Base-by-base conservation (phyloP, 2,329 filamentous ascomycete genomes). In the Fusarium compactum region DNA sequence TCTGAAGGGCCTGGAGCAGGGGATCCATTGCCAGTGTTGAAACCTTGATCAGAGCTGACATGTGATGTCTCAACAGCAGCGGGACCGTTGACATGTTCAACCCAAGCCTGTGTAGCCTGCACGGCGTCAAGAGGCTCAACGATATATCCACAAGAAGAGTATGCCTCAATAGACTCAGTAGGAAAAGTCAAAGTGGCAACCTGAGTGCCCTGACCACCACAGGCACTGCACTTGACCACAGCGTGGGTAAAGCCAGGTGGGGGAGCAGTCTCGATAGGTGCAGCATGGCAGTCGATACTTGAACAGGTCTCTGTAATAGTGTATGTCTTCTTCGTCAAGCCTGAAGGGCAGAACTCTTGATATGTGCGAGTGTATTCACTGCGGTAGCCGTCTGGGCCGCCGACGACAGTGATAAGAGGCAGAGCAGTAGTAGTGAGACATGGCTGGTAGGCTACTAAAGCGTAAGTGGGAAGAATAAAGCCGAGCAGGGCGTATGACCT, bases 171-270 rank as follows among this genome's bases (percentile, higher is more conserved):
- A 24, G 61, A 65, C 18, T 65, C 22, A 2, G 11, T 27, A 3
- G 62, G 62, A 4, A 65, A 65, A 2, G 62, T 65, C 29, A 65
- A 22, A 2, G 60, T 65, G 6, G 61, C 62, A 0, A 65, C 32
- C 1, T 65, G 56, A 0, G 53, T 59, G 1, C 53, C 62, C 4
- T 47, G 12, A 0, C 46, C 46, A n/a, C 61, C 62, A 3, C 62
- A 65, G 0, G n/a, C 45, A 5, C 43, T 57, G 22, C 62, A 65
- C 18, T 65, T 59, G 4, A 65, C 61, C 1, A 65, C n/a, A 3
- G 60, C 62, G 6, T 41, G 24, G 2, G 62, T 65, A 12, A 65
- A 65, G 1, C 61, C 62, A n/a, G 62, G 46, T 0, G 62, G 61
- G 8, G 62, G 52, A 1, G 62, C 61, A 3, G 62, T 65, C 8